Evolutionary conservation across 2,329 filamentous ascomycete genomes (phyloP), one percentile per base, ranked within the genome.

Genomic region (Thielaviopsis musarum): DNA sequence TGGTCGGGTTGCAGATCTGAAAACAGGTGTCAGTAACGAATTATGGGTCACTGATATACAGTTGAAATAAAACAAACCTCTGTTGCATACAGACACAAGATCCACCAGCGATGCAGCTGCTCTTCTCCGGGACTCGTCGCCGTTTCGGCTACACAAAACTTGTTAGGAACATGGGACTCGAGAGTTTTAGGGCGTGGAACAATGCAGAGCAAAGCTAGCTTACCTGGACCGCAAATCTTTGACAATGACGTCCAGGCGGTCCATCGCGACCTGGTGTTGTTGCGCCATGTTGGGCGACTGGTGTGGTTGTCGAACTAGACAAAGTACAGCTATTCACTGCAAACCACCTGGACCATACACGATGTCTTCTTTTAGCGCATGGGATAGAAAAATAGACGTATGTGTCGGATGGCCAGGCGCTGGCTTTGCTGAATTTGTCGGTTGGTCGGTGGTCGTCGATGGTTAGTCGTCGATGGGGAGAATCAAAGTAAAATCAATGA

Each of bases 1-100:
- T 85, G 83, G 68, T 93, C 89, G 58, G 86, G 79, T 24, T 82
- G 81, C 68, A 93, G 81, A 72, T 97, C 93, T 82, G 63, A 52
- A 38, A 38, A 54, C 55, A 57, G 13, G 17, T 55, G 22, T 45
- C n/a, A 48, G 30, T n/a, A 49, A 34, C 24, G 26, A 45, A 30
- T 17, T 26, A 17, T 34, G 24, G 38, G 52, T 26, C 6, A 19
- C 4, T 54, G 24, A 17, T 24, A 30, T 17, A 26, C 13, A 34
- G 26, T 60, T 52, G 56, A 12, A 30, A 15, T 53, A 7, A 4
- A 12, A 60, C 66, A 52, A 66, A 81, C 79, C 79, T 75, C 79
- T 73, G 64, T 81, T 77, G 64, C 76, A 80, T 13, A 76, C 69
- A 10, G 70, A 72, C 17, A 82, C 78, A 52, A 82, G 71, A 59